These are phyloP conservation scores for Blastocystis hominis DNA, from an alignment of 352 stramenopile genomes.

Conservation along the genomic window DNA sequence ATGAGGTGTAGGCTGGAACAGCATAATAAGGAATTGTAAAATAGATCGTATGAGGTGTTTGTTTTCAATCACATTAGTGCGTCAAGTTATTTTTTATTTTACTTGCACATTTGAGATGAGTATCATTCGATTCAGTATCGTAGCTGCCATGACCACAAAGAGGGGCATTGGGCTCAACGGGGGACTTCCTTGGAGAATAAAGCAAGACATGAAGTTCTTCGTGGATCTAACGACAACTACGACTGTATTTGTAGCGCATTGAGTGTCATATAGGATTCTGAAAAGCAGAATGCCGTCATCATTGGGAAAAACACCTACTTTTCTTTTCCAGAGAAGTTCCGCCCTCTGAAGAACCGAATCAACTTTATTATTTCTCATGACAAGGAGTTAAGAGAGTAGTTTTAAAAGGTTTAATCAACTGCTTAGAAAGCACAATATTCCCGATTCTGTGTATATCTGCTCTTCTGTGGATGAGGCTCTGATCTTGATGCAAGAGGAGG, in stretches of 20 bases:
- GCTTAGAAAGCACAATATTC: constrained; percentile 30
- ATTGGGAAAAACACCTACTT: constrained; percentile 99
- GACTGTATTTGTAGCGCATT: not conserved
- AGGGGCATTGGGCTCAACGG: constrained; percentile 76
- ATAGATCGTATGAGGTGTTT: not conserved
- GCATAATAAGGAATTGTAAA: not conserved
- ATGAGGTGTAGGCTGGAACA: constrained; percentile 14
- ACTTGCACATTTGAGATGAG: constrained; percentile 13
- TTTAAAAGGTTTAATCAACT: not conserved
- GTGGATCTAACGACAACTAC: constrained; percentile 68
- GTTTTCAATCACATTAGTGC: not conserved
- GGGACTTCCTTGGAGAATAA: constrained; percentile 83
- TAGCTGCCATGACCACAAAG: constrained; percentile 75
- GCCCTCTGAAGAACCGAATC: constrained; percentile 80
- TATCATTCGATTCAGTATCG: constrained; percentile 66
- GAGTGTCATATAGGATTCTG: constrained; percentile 31
- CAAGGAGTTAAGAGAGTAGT: not conserved
- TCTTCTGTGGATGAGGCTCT: constrained; percentile 80
- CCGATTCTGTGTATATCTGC: constrained; percentile 64
- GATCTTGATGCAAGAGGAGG: constrained; percentile 65
- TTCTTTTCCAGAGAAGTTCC: constrained; percentile 86
- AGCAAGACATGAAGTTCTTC: constrained; percentile 89
- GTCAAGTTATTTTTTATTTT: not conserved
- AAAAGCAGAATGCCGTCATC: constrained; percentile 84
- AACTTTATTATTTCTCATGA: constrained; percentile 90